A percentile compares a stretch with the other conserved stretches of the same genome.
These are phyloP conservation scores for Penicillium verrucosum DNA, from an alignment of 2,329 filamentous ascomycete species.

Conservation along the genomic window DNA sequence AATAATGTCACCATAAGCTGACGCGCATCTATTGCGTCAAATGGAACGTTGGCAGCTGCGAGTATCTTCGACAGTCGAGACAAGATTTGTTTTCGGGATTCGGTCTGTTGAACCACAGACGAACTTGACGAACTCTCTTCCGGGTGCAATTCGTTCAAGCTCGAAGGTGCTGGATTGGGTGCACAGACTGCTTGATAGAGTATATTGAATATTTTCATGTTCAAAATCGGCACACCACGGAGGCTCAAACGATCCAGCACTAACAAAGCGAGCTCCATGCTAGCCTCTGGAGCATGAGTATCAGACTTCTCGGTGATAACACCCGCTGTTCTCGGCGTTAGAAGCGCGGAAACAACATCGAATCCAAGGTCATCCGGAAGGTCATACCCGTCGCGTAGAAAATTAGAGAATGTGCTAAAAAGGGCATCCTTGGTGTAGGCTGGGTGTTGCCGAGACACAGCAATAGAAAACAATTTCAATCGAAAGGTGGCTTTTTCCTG, in stretches of 20 bases:
- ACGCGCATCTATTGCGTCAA: slow-evolving; percentile 29
- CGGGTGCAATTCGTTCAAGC: slow-evolving; percentile 27
- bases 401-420: slow-evolving; percentile 33
- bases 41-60: slow-evolving; percentile 27
- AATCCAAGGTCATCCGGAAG: slow-evolving; percentile 36
- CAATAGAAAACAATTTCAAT: slow-evolving; percentile 40
- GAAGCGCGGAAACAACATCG: slow-evolving; percentile 37
- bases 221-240: slow-evolving; percentile 41
- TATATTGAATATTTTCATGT: slow-evolving; percentile 48
- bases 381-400: slow-evolving; percentile 34
- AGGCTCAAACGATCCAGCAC: slow-evolving; percentile 44
- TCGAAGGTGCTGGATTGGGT: slow-evolving; percentile 25
- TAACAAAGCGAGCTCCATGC: slow-evolving; percentile 38
- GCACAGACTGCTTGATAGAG: slow-evolving; percentile 40
- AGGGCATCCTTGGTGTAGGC: slow-evolving; percentile 37
- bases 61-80: slow-evolving; percentile 30
- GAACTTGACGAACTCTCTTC: slow-evolving; percentile 28
- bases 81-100: slow-evolving; percentile 18
- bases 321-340: slow-evolving; percentile 25
- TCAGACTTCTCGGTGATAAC: slow-evolving; percentile 4
- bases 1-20: slow-evolving; percentile 36
- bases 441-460: slow-evolving; percentile 38
- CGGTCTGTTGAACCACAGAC: slow-evolving; percentile 1
- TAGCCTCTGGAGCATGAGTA: slow-evolving; percentile 20
- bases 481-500: slow-evolving; percentile 30